phyloP scores from a whole-genome alignment of 768 basidiomycete species.

The Suillus tomentosus region DNA sequence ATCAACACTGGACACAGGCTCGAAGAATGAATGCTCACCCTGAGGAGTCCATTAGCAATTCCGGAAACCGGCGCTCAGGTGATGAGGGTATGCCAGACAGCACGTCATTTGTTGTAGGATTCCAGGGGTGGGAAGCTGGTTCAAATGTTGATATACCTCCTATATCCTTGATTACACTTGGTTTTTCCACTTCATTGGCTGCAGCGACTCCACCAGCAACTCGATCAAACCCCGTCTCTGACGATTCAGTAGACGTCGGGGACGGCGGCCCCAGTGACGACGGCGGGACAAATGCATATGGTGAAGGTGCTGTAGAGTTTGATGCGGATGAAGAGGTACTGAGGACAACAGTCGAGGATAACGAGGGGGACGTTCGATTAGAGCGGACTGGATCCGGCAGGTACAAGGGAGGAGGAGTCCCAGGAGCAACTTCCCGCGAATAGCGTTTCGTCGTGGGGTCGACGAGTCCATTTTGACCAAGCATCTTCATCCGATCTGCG shows the following conservation, averaged over 20 bases:
- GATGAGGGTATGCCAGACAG: conserved; percentile 19
- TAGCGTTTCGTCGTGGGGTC: conserved; percentile 58
- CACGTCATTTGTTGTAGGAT: conserved; percentile 20
- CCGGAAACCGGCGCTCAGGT: conserved; percentile 17
- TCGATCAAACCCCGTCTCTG: conserved; percentile 49
- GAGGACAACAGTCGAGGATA: conserved; percentile 21
- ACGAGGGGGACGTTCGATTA: conserved; percentile 43
- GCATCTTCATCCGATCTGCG: conserved; percentile 76
- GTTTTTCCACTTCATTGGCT: not conserved
- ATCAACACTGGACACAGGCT: conserved; percentile 1
- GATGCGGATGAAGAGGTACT: conserved; percentile 25
- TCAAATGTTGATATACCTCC: conserved; percentile 29
- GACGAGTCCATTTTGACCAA: conserved; percentile 72
- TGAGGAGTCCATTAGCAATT: conserved; percentile 15
- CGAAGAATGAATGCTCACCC: conserved; percentile 20
- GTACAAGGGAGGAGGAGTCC: conserved; percentile 37
- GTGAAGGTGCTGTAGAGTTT: conserved; percentile 43
- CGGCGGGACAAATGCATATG: conserved; percentile 69
- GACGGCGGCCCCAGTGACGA: conserved; percentile 78
- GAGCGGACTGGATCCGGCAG: conserved; percentile 32
- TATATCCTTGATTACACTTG: conserved; percentile 21
- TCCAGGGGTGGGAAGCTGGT: conserved; percentile 20
- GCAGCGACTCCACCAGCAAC: conserved; percentile 17
- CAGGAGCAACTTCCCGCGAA: conserved; percentile 51
- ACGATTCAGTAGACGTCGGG: conserved; percentile 68